These are phyloP conservation scores for Ogataea allantospora DNA, from an alignment of 805 yeast species.

Conservation along the genomic window DNA sequence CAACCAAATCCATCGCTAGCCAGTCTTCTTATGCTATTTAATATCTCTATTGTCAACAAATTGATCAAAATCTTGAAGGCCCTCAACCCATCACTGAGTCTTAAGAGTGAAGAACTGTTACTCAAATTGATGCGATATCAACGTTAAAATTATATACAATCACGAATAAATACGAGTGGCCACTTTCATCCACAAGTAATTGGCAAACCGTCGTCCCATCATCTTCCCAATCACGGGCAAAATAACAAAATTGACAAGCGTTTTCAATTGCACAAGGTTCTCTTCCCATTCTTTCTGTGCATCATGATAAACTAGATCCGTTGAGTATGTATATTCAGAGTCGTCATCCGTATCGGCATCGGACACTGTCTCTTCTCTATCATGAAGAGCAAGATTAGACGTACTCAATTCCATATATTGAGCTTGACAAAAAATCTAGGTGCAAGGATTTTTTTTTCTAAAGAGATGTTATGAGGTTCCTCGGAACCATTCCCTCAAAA, in stretches of 20 bases:
- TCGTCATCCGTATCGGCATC: slow-evolving; percentile 18
- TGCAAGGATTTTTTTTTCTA: background rate
- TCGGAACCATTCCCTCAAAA: slow-evolving; percentile 14
- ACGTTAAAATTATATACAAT: slow-evolving; percentile 6
- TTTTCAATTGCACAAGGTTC: slow-evolving; percentile 55
- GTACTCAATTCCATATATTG: slow-evolving; percentile 5
- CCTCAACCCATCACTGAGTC: slow-evolving; percentile 20
- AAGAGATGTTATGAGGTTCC: slow-evolving; percentile 4
- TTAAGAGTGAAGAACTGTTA: slow-evolving; percentile 18
- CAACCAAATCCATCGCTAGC: slow-evolving; percentile 15
- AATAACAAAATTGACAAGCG: slow-evolving; percentile 56
- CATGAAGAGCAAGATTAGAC: slow-evolving; percentile 14
- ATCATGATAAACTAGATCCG: slow-evolving; percentile 30
- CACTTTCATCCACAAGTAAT: slow-evolving; percentile 32
- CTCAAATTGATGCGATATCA: slow-evolving; percentile 15
- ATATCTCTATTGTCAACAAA: slow-evolving; percentile 31
- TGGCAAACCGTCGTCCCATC: slow-evolving; percentile 60
- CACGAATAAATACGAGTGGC: slow-evolving; percentile 23
- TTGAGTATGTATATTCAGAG: slow-evolving; percentile 33
- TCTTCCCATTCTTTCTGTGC: slow-evolving; percentile 78
- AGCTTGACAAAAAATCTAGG: slow-evolving; percentile 1
- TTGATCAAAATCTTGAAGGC: slow-evolving; percentile 27
- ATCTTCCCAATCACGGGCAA: slow-evolving; percentile 67
- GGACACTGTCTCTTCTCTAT: slow-evolving; percentile 10
- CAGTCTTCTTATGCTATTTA: slow-evolving; percentile 26